Evolutionary conservation across 1,139 yeast species (phyloP), one percentile per base, ranked within the genome.

Genomic region (Insectozyma bohioensis): DNA sequence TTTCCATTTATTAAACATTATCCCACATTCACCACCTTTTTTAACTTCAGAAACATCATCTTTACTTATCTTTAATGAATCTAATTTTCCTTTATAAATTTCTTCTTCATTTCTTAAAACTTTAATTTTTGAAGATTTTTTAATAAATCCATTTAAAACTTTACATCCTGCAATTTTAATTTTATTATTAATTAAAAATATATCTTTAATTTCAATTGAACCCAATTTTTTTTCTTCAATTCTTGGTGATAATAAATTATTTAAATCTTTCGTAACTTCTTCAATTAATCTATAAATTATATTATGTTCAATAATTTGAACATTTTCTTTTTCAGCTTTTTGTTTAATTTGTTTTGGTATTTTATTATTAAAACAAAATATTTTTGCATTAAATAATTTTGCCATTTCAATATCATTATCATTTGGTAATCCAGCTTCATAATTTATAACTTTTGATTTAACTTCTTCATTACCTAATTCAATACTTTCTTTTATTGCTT

Each of bases 1-100:
- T 24, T 79, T 80, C 81, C 90, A 88, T 33, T 64, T 63, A 2
- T 74, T 80, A 48, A 92, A 80, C 0, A 88, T 64, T 25, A 92
- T 55, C 33, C 98, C 98, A 66, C 97, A 92, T 48, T 92, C 98
- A 25, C 75, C 74, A 19, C 95, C 97, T 61, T 86, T 88, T 39
- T 78, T 78, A 6, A 85, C 85, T 48, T 85, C 94, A 1, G 63
- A 49, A 4, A 84, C 85, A 48, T 85, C 95, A 32, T 86, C 92
- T 54, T 87, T 88, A 37, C 79, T 81, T 44, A 85, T 88, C 58
- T 86, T 88, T 58, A 92, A 69, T 4, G 94, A 79, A 2, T 81
- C 74, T 13, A 92, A 59, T 9, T 67, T 66, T 3, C 98, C 98
- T 33, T 72, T 72, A 56, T 66, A 86, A 2, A 92, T 61, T 6